These are phyloP conservation scores for Balakata baccata DNA, from an alignment of 345 rosid genomes.

Conservation along the genomic window DNA sequence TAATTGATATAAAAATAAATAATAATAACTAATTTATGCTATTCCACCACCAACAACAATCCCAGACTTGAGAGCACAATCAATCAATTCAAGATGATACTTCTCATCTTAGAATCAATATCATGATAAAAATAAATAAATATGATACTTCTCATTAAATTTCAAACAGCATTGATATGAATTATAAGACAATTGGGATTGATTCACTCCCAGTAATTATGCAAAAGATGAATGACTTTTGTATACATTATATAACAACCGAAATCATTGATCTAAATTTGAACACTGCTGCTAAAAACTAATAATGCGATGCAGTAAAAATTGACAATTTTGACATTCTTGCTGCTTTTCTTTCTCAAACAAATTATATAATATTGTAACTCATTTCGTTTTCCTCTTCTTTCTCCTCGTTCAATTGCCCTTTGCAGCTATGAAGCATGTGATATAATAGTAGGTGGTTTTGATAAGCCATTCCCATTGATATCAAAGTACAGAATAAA, in stretches of 20 bases:
- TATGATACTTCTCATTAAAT: not conserved
- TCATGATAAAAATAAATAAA: not conserved
- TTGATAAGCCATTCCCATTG: conserved; percentile 6
- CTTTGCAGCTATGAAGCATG: conserved; percentile 4
- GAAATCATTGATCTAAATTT: not conserved
- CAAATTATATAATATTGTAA: not conserved
- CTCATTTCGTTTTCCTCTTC: not conserved
- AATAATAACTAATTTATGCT: no score
- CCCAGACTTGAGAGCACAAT: not conserved
- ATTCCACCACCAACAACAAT: not conserved
- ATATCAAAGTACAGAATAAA: not conserved
- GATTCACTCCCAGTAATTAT: not conserved
- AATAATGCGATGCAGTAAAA: not conserved
- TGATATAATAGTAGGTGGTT: not conserved
- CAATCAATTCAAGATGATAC: not conserved
- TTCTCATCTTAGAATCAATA: not conserved
- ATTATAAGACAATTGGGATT: conserved; percentile 15
- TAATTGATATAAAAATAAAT: no score
- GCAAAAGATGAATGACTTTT: conserved; percentile 8
- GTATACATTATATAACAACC: conserved; percentile 11
- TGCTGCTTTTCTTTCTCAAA: not conserved
- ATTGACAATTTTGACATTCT: not conserved
- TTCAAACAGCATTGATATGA: not conserved
- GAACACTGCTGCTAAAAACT: not conserved
- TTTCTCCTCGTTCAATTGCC: not conserved